A percentile compares a stretch with the other conserved stretches of the same genome.
phyloP scores from a whole-genome alignment of 306 rosid genomes.

The Cucumis sativus region Cucumber_9930_V3 NC_026659.2:24112501-24113000 shows the following conservation, averaged over 20 bases:
- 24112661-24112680: background rate
- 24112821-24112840: background rate
- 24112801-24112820: background rate
- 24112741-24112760: background rate
- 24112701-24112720: background rate
- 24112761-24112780: background rate
- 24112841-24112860: background rate
- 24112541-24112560: background rate
- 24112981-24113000: too few relatives aligned
- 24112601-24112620: background rate
- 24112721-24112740: background rate
- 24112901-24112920: background rate
- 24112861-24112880: background rate
- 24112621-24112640: background rate
- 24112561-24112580: background rate
- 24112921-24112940: background rate
- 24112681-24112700: background rate
- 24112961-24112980: background rate
- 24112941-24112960: background rate
- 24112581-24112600: background rate
- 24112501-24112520: background rate
- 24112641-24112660: background rate
- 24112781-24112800: background rate
- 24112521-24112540: background rate
- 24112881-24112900: background rate